phyloP scores from a whole-genome alignment of 441 rosid species.

The Populus hybrid region DNA sequence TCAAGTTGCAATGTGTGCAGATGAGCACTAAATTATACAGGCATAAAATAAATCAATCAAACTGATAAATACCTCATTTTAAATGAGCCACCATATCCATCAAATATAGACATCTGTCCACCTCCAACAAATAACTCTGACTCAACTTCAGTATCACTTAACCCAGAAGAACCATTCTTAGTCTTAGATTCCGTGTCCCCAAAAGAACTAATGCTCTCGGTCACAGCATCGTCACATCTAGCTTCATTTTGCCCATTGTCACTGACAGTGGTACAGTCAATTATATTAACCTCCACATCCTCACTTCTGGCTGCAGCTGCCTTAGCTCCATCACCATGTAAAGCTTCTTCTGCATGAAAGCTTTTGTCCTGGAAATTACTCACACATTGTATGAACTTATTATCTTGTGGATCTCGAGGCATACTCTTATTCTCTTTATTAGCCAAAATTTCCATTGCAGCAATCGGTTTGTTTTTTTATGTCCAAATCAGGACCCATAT shows the following conservation, averaged over 20 bases:
- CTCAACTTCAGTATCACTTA: conserved; percentile 62
- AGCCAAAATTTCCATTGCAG: conserved; percentile 23
- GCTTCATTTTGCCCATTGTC: conserved; percentile 20
- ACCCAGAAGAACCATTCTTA: conserved; percentile 30
- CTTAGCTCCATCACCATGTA: conserved; percentile 17
- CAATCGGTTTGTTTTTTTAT: conserved; percentile 15
- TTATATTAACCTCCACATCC: conserved; percentile 50
- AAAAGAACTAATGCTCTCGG: conserved; percentile 80
- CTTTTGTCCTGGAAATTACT: conserved; percentile 40
- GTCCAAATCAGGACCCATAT: conserved; percentile 44
- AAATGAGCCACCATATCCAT: conserved; percentile 26
- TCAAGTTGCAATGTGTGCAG: no score
- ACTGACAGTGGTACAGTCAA: conserved; percentile 28
- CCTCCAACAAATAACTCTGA: conserved; percentile 34
- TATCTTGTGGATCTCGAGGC: conserved; percentile 24
- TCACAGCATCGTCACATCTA: conserved; percentile 33
- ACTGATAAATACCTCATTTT: conserved; percentile 27
- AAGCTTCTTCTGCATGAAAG: conserved; percentile 5
- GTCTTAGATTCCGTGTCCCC: conserved; percentile 48
- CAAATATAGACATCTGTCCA: conserved; percentile 19
- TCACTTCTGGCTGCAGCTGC: conserved; percentile 13
- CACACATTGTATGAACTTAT: conserved; percentile 32
- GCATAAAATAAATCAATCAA: not conserved
- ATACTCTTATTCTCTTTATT: conserved; percentile 25
- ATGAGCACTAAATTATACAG: not conserved